Evolutionary conservation across 371 early-diverging fungal species (phyloP), one percentile per base, ranked within the genome.

Genomic region (Apophysomyces ossiformis): DNA sequence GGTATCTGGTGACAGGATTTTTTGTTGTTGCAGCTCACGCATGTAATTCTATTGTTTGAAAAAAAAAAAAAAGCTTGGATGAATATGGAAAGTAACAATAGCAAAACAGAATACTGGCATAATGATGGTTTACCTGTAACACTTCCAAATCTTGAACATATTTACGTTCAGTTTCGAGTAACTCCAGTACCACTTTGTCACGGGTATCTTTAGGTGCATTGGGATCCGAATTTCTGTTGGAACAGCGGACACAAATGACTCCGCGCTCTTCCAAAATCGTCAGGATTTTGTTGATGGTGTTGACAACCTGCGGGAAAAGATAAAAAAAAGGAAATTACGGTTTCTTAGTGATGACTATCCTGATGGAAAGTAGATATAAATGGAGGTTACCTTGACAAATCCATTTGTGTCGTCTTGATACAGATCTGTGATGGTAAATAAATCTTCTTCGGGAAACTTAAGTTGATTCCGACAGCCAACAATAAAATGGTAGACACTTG

Each of bases 381-480:
- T 38, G 7, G 35, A 32, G 18, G 13, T 47, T 85, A 96, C 97
- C 89, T 95, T 97, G 68, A 96, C 92, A 74, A 96, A 94, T 37
- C 93, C 94, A 71, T 93, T 93, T 36, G 96, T 97, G 75, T 97
- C 96, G 68, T 98, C 96, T 70, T 91, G 90, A 71, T 92, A 95
- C 35, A 97, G 77, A 58, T 96, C 96, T 5, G 89, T 80, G 60
- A 96, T 88, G 57, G 94, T 86, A 67, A 96, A 95, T 38, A 93
- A 74, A 65, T 95, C 90, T 43, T 93, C 91, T 41, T 94, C 92
- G 18, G 72, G 64, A 46, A 95, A 82, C 9, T 82, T 70, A 18
- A 93, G 77, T 66, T 92, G 88, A 7, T 89, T 76, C 43, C 86
- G 82, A 67, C 92, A 91, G 35, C 87, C 90, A 5, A 92, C 85